A percentile compares a stretch with the other conserved stretches of the same genome.
Evolutionary conservation across 345 rosid genomes (phyloP).

Genomic region (Psidium guajava): DNA sequence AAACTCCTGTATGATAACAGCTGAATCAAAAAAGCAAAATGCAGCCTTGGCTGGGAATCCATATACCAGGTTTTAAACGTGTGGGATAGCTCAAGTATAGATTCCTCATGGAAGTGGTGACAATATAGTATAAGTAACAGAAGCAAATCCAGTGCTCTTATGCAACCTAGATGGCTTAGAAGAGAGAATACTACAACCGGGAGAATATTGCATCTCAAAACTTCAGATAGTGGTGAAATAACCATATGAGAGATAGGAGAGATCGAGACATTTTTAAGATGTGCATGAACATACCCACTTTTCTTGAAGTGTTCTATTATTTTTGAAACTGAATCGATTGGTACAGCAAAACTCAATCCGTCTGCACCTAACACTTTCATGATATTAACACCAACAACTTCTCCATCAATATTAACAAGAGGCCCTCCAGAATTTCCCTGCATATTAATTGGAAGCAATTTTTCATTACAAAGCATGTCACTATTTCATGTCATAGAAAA

Average conservation of each 20-base stretch:
- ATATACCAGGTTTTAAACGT: not conserved
- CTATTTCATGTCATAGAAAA: not conserved
- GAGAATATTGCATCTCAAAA: not conserved
- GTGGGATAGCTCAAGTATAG: not conserved
- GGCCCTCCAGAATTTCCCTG: slow-evolving; percentile 99
- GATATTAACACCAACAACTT: slow-evolving; percentile 77
- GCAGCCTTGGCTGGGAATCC: not conserved
- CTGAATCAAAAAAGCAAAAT: not conserved
- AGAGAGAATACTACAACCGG: not conserved
- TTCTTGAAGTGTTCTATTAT: slow-evolving; percentile 75
- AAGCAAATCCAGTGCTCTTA: not conserved
- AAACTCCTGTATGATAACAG: not conserved
- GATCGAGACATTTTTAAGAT: not conserved
- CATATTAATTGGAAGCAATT: not conserved
- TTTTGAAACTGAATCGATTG: slow-evolving; percentile 67
- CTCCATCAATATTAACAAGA: slow-evolving; percentile 84
- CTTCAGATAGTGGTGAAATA: not conserved
- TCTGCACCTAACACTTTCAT: slow-evolving; percentile 79
- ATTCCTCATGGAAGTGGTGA: not conserved
- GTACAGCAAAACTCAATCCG: slow-evolving; percentile 74
- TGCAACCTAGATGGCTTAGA: not conserved
- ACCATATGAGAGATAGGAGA: not conserved
- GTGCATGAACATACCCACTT: slow-evolving; percentile 43
- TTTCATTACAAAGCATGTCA: not conserved
- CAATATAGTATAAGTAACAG: not conserved